These are phyloP conservation scores for Colletotrichum falcatum DNA, from an alignment of 2,329 filamentous ascomycete genomes.

Conservation along the genomic window DNA sequence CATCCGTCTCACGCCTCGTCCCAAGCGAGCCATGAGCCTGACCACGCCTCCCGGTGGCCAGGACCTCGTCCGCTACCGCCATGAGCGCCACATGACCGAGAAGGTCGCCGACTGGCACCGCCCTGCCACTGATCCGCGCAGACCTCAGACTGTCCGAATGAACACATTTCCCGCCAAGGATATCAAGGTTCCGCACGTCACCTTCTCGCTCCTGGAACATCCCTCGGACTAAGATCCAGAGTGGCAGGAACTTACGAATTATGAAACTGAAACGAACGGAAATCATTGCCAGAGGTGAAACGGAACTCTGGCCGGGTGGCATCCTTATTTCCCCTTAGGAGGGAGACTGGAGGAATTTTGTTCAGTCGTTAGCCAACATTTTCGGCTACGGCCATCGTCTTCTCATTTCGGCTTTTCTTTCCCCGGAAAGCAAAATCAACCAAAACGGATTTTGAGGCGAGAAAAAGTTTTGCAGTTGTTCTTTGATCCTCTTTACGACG, in stretches of 20 bases:
- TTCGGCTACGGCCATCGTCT: conserved; percentile 4
- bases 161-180: conserved; percentile 38
- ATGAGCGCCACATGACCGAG: conserved; percentile 55
- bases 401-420: conserved; percentile 18
- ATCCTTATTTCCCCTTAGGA: conserved; percentile 7
- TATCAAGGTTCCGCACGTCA: conserved; percentile 35
- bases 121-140: conserved; percentile 34
- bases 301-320: conserved; percentile 40
- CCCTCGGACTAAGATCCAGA: conserved; percentile 19
- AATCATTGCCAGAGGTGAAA: conserved; percentile 41
- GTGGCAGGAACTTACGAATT: conserved; percentile 33
- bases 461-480: conserved; percentile 29
- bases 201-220: conserved; percentile 34
- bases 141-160: conserved; percentile 35
- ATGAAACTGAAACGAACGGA: conserved; percentile 34
- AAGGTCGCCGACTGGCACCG: conserved; percentile 41
- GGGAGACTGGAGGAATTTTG: conserved; percentile 16
- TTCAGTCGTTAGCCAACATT: conserved; percentile 19
- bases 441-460: conserved; percentile 25
- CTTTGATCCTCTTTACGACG: conserved; percentile 17
- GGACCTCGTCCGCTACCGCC: conserved; percentile 59
- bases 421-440: conserved; percentile 37
- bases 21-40: conserved; percentile 55
- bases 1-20: conserved; percentile 70
- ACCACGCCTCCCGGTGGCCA: conserved; percentile 58